These are phyloP conservation scores for Bromus sterilis DNA, from an alignment of 176 grass and related monocot species.

Conservation along the genomic window DNA sequence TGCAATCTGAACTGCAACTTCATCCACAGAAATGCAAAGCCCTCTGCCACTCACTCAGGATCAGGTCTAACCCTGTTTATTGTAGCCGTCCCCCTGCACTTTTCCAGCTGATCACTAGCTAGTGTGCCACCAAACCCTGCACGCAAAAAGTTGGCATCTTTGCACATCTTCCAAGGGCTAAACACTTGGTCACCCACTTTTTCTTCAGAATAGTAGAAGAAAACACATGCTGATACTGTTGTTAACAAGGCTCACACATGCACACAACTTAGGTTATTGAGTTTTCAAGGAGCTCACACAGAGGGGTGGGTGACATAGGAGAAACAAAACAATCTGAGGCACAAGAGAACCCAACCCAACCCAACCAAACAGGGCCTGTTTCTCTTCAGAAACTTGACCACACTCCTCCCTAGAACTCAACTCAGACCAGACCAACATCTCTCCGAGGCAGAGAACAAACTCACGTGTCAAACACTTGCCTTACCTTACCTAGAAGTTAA, in stretches of 20 bases:
- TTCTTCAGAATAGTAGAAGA: neutral
- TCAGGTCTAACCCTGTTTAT: neutral
- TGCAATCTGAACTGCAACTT: constrained; percentile 34
- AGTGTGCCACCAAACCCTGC: constrained; percentile 23
- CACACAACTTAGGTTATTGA: constrained; percentile 6
- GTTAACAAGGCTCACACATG: constrained; percentile 13
- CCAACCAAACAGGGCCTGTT: constrained; percentile 57
- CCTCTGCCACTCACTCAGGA: neutral
- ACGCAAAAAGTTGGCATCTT: constrained; percentile 41
- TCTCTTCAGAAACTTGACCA: constrained; percentile 89
- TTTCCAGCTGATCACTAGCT: constrained; percentile 8
- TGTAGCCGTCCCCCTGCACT: neutral
- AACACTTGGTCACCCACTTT: constrained; percentile 33
- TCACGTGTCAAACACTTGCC: constrained; percentile 61
- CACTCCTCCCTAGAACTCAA: constrained; percentile 21
- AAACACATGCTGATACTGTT: neutral
- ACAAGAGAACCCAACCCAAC: constrained; percentile 21
- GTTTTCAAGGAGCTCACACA: constrained; percentile 23
- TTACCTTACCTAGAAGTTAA: constrained; percentile 20
- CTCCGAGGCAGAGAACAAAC: constrained; percentile 51
- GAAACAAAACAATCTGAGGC: constrained; percentile 22
- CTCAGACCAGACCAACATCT: constrained; percentile 40
- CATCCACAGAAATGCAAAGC: constrained; percentile 11
- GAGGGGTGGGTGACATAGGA: constrained; percentile 18
- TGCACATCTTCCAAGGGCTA: constrained; percentile 45